Evolutionary conservation across 1,284 basidiomycete genomes (phyloP).

Genomic region (Fistulinella staudtii): DNA sequence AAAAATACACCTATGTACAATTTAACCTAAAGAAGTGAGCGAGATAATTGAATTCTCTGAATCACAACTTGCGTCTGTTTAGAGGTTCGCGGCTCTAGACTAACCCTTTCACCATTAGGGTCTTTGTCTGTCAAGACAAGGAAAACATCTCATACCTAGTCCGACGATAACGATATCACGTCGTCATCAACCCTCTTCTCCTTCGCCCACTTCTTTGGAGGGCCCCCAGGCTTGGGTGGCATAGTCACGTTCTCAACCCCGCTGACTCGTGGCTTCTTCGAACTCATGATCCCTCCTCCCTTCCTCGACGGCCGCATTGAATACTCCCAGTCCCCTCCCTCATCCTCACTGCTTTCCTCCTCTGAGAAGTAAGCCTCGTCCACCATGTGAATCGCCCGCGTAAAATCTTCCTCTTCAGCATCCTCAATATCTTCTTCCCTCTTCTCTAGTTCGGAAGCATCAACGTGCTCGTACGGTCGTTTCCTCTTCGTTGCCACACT

Average conservation of each 20-base stretch:
- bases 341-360: constrained; percentile 19
- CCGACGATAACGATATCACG: constrained; percentile 31
- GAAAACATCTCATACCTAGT: constrained; percentile 11
- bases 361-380: constrained; percentile 11
- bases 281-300: constrained; percentile 15
- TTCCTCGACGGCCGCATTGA: constrained; percentile 16
- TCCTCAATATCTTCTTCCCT: constrained; percentile 7
- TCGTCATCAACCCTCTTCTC: constrained; percentile 16
- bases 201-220: background rate
- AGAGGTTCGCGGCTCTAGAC: too few species aligned
- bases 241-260: background rate
- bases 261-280: constrained; percentile 4
- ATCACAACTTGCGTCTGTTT: too few species aligned
- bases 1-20: too few species aligned
- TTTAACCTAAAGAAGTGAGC: too few species aligned
- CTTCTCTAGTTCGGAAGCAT: constrained; percentile 3
- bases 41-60: too few species aligned
- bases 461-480: constrained; percentile 15
- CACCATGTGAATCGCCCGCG: constrained; percentile 20
- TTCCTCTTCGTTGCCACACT: constrained; percentile 4
- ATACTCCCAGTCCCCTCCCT: constrained; percentile 23
- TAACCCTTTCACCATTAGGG: too few species aligned
- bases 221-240: too few species aligned
- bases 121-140: too few species aligned
- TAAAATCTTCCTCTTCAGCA: constrained; percentile 23